Evolutionary conservation across 73 alveolate species (phyloP).

Genomic region (Strombidium stylifer): DNA sequence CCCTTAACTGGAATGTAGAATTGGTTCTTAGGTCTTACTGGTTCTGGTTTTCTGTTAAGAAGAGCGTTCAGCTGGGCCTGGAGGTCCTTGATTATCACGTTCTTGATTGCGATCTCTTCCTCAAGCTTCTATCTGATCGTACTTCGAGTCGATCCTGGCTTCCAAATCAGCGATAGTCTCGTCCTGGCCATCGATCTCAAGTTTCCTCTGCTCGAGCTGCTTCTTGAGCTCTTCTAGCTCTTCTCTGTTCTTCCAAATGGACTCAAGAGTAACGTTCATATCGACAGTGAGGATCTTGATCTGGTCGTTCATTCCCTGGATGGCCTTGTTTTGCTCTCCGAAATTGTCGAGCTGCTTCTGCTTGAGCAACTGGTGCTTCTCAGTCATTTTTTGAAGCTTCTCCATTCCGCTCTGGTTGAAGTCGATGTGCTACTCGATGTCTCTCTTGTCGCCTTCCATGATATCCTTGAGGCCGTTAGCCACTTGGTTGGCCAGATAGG

Average conservation of each 20-base stretch:
- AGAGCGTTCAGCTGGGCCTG: constrained; percentile 23
- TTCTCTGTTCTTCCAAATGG: not conserved
- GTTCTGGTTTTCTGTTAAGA: constrained; percentile 2
- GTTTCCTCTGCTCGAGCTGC: constrained; percentile 6
- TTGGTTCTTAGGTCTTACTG: not conserved
- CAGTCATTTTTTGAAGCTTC: too few species aligned
- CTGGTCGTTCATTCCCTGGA: not conserved
- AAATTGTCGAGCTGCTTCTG: too few species aligned
- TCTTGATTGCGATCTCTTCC: not conserved
- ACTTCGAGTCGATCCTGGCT: not conserved
- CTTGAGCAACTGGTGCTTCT: too few species aligned
- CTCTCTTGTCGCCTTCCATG: too few species aligned
- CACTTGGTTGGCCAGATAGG: too few species aligned
- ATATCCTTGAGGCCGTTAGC: too few species aligned
- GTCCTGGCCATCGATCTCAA: constrained; percentile 8
- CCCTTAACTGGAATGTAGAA: constrained; percentile 22
- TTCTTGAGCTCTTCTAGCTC: constrained; percentile 5
- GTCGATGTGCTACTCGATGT: too few species aligned
- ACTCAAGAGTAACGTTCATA: too few species aligned
- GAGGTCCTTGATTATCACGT: constrained; percentile 13
- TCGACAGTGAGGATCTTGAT: too few species aligned
- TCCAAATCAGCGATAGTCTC: constrained; percentile 10
- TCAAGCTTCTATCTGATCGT: constrained; percentile 6
- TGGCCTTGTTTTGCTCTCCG: not conserved
- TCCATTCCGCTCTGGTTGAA: too few species aligned